Evolutionary conservation across 208 protist genomes (phyloP).

Genomic region (Borovskyia barvae): DNA sequence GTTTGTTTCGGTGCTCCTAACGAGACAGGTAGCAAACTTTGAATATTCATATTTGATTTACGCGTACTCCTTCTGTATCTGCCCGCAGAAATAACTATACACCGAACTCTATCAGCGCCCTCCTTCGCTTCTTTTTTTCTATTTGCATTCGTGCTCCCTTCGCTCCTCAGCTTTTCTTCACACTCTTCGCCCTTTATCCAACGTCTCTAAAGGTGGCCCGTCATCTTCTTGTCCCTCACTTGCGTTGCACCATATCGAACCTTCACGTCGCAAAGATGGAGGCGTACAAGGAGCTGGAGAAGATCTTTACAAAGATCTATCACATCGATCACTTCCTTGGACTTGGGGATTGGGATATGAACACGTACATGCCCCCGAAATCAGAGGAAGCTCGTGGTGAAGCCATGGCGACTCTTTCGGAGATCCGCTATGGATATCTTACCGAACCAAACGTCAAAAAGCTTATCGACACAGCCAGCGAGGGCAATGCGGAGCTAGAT

Average conservation of each 20-base stretch:
- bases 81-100: too few species aligned
- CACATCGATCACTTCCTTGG: slow-evolving; percentile 45
- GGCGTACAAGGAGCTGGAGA: slow-evolving; percentile 66
- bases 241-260: background rate
- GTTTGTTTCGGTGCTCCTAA: too few species aligned
- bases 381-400: slow-evolving; percentile 54
- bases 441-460: slow-evolving; percentile 40
- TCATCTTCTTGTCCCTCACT: slow-evolving; percentile 1
- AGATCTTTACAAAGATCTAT: slow-evolving; percentile 55
- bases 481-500: slow-evolving; percentile 28
- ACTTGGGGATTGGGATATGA: slow-evolving; percentile 69
- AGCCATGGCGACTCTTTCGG: slow-evolving; percentile 49
- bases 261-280: slow-evolving; percentile 38
- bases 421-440: slow-evolving; percentile 44
- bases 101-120: background rate
- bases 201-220: background rate
- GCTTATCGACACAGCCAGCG: slow-evolving; percentile 40
- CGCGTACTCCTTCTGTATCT: too few species aligned
- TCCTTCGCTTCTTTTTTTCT: background rate
- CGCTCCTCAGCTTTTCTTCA: too few species aligned
- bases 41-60: too few species aligned
- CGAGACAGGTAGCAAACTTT: too few species aligned
- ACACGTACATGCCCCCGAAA: slow-evolving; percentile 78
- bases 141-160: background rate
- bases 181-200: background rate